Base-by-base conservation (phyloP, 495 filamentous ascomycete species). In the Pyrenula massariospora region DNA sequence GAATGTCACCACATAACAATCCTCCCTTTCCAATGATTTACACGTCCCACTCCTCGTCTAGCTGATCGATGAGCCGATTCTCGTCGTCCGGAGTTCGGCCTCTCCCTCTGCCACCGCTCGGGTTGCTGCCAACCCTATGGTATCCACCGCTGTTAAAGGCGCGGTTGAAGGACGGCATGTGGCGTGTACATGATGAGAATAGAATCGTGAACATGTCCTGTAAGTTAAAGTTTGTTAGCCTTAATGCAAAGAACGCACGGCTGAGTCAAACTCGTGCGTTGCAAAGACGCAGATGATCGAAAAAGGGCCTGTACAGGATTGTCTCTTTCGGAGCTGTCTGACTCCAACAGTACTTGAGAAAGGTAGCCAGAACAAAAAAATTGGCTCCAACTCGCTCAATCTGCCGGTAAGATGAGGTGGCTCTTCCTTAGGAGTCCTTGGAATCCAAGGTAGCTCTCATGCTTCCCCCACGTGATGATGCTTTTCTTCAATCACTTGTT, bases 51-150 rank as follows among this genome's bases (percentile, higher is more conserved):
- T 96, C 90, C 68, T 97, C 93, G 65, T 98, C 94, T 52, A 96
- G 77, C 66, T 95, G 88, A 70, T 98, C 93, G 63, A 98, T 97
- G 60, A 97, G 70, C 56, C 89, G 74, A 70, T 98, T 96, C 67
- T 96, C 93, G 53, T 87, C 90, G 48, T 96, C 93, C 0, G 84
- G 65, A 55, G 72, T 74, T 55, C 74, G 75, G 15, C 75, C 62
- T 54, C 70, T 73, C 50, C 76, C 66, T 48, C 73, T 69, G 42
- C 65, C 63, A 10, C 66, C 31, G 71, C 76, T 22, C 66, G 50
- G 20, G 19, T 52, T 76, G n/a, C 73, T 68, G 21, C 70, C 75
- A 20, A 83, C 66, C 50, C 79, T 77, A 48, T 73, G 76, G 63
- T 91, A 89, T 8, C 87, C 84, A 57, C 84, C 73, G 56, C 80